Evolutionary conservation across 2,329 filamentous ascomycete species (phyloP), one percentile per base, ranked within the genome.

Genomic region (Apiospora malaysiana): DNA sequence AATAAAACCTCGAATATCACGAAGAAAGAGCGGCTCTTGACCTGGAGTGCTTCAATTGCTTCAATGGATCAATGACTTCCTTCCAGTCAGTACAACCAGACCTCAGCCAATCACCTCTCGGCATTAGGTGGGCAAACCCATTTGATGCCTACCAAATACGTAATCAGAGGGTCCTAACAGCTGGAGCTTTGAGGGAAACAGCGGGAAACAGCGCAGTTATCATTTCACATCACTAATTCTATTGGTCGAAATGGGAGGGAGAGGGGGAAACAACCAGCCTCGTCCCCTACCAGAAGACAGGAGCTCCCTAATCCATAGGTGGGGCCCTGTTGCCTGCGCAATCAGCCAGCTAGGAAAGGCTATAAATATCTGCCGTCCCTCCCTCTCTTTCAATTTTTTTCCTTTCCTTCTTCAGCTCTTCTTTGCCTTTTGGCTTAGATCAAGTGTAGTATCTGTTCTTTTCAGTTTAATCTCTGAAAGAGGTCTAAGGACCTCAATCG

Each of bases 381-480:
- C 66, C 56, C 59, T 70, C 40, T 37, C 65, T 68, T 25, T 63
- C 40, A 25, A 56, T 25, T 66, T 43, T 70, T 72, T 70, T 75
- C 71, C 59, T 70, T 73, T 71, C 69, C 71, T 71, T 77, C 73
- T 68, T 71, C 66, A 77, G 74, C 75, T 77, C 73, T 72, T 86
- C 84, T 87, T 87, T 85, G 82, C 83, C 84, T 82, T 69, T 70
- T 71, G 68, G 71, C 71, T 72, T 71, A 70, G 63, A 72, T 70
- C 69, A 70, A 72, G 70, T 73, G 87, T 89, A 89, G 87, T 89
- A 90, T 89, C 86, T 89, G 86, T 90, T 90, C 88, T 90, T 89
- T 88, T 89, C 86, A 90, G 88, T 89, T 89, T 90, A 89, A 89
- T 88, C 86, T 85, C 87, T 89, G 87, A 87, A 86, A 74, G 42